Conservation (phyloP, 345 rosid species). For the Salix brachista region DNA sequence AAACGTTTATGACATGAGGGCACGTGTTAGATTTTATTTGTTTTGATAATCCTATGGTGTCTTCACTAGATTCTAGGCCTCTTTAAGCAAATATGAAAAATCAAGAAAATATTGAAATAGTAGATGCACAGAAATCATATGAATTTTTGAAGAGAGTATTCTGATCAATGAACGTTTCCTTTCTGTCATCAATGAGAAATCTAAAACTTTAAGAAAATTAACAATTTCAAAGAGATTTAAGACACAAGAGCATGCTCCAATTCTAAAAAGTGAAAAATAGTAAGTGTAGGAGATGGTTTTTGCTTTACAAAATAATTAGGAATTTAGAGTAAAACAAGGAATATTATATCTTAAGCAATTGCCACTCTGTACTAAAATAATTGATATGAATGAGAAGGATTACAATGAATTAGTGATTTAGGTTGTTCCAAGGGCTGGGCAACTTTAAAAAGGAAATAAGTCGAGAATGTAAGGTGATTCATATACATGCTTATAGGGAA, state of each 20-base stretch:
- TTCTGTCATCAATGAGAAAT: not conserved
- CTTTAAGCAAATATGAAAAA: not conserved
- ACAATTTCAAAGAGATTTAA: not conserved
- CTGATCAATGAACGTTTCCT: not conserved
- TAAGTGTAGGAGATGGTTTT: not conserved
- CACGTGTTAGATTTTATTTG: too few species aligned
- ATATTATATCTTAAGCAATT: not conserved
- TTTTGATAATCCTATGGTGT: too few species aligned
- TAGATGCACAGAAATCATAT: not conserved
- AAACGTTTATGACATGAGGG: not conserved
- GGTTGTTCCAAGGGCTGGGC: not conserved
- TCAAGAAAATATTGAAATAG: not conserved
- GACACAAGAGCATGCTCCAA: not conserved
- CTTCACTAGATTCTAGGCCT: too few species aligned
- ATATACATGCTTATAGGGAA: conserved; percentile 1
- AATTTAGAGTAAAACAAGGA: not conserved
- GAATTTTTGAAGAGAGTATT: not conserved
- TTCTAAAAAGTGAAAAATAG: not conserved
- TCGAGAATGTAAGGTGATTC: not conserved
- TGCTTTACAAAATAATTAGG: not conserved
- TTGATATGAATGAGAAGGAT: not conserved
- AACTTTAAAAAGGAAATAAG: not conserved
- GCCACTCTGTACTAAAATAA: not conserved
- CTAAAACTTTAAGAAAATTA: not conserved
- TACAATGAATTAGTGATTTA: not conserved